These are phyloP conservation scores for Geopyxis carbonaria DNA, from an alignment of 495 filamentous ascomycete species.

Conservation along the genomic window DNA sequence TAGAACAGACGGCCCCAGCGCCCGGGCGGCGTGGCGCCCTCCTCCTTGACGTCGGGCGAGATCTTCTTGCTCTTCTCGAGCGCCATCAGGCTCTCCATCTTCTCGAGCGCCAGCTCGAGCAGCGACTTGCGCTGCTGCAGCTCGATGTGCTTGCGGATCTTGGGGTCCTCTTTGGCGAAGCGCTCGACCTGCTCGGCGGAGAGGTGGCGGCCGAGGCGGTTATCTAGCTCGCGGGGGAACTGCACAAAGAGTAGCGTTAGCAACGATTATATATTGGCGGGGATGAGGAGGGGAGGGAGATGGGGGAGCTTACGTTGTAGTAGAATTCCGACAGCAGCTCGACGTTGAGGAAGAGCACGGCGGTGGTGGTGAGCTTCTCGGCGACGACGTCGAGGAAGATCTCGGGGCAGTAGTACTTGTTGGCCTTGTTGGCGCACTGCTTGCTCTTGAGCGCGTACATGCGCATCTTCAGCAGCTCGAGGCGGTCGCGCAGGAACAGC, in stretches of 20 bases:
- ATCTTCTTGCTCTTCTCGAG: conserved; percentile 38
- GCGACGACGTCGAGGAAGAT: conserved; percentile 94
- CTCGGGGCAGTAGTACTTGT: conserved; percentile 95
- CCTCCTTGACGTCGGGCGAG: conserved; percentile 5
- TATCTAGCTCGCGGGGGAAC: conserved; percentile 84
- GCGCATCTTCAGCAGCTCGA: conserved; percentile 78
- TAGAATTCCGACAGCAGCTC: conserved; percentile 95
- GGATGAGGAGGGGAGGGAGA: conserved; percentile 2
- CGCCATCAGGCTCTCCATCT: conserved; percentile 75
- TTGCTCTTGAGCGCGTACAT: conserved; percentile 68
- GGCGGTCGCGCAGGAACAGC: conserved; percentile 78
- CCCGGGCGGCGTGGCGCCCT: conserved; percentile 3
- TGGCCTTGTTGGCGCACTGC: conserved; percentile 62
- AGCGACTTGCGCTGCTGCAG: conserved; percentile 82
- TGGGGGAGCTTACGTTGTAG: conserved; percentile 38
- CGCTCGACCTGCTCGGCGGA: conserved; percentile 62
- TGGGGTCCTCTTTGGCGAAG: conserved; percentile 84
- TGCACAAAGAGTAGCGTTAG: conserved; percentile 4
- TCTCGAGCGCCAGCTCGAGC: conserved; percentile 75
- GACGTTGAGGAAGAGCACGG: conserved; percentile 93
- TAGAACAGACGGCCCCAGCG: conserved; percentile 23
- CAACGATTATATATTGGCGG: not conserved
- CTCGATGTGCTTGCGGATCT: conserved; percentile 73
- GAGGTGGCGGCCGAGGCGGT: conserved; percentile 66
- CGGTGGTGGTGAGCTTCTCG: conserved; percentile 83